Evolutionary conservation across 805 yeast genomes (phyloP).

Genomic region (Barnettozyma sp.): DNA sequence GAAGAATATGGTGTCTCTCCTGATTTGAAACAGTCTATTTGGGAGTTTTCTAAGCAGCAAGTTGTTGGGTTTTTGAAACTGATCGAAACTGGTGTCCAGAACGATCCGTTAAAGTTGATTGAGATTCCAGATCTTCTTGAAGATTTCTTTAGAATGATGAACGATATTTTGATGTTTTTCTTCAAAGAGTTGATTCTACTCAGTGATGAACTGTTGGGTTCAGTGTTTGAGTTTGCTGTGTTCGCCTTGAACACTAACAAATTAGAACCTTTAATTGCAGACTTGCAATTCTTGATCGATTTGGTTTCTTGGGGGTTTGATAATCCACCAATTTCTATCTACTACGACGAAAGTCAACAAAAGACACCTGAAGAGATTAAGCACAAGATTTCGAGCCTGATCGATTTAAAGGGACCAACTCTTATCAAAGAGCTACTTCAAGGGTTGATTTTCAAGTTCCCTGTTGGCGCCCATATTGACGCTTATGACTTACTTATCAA

Average conservation of each 20-base stretch:
- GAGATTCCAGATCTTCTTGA: constrained; percentile 58
- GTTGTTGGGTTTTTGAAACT: constrained; percentile 47
- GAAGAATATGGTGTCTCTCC: constrained; percentile 9
- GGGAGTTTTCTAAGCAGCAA: constrained; percentile 69
- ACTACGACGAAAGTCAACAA: constrained; percentile 41
- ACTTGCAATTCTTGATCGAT: constrained; percentile 75
- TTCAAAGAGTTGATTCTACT: constrained; percentile 45
- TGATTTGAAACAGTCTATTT: constrained; percentile 51
- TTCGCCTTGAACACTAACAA: constrained; percentile 53
- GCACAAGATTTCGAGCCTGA: constrained; percentile 27
- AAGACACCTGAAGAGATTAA: constrained; percentile 8
- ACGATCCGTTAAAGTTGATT: constrained; percentile 14
- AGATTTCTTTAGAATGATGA: constrained; percentile 77
- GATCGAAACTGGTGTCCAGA: constrained; percentile 23
- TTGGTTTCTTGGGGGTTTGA: constrained; percentile 78
- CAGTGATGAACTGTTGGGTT: constrained; percentile 35
- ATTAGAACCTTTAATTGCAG: constrained; percentile 60
- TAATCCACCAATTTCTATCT: constrained; percentile 70
- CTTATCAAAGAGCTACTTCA: constrained; percentile 47
- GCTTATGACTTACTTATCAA: constrained; percentile 69
- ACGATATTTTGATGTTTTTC: constrained; percentile 70
- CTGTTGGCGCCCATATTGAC: constrained; percentile 62
- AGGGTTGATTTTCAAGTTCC: constrained; percentile 68
- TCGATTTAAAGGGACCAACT: constrained; percentile 45
- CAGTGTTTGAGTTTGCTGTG: constrained; percentile 53